These are phyloP conservation scores for Tulasnella sp. DNA, from an alignment of 768 basidiomycete genomes.

Conservation along the genomic window DNA sequence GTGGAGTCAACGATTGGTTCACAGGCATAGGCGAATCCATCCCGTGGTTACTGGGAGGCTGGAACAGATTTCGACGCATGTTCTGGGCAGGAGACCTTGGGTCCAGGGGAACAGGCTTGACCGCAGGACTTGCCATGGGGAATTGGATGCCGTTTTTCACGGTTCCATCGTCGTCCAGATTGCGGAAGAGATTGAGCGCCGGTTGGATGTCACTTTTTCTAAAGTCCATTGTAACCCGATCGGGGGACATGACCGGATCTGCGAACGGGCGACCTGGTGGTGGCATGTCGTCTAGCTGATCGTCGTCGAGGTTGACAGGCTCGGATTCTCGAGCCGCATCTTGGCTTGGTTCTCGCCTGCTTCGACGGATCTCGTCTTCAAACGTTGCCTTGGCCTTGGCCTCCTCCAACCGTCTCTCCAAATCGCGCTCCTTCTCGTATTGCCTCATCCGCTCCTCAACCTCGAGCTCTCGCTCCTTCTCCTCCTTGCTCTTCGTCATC, in stretches of 20 bases:
- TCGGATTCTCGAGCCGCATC: background rate
- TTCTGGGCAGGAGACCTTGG: slow-evolving; percentile 7
- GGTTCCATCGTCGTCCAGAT: background rate
- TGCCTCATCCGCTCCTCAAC: slow-evolving; percentile 14
- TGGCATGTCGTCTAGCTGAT: background rate
- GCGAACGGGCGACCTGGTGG: background rate
- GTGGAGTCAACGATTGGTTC: background rate
- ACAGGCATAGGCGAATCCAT: background rate
- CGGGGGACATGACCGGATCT: background rate
- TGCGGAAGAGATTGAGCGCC: background rate
- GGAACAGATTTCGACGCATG: background rate
- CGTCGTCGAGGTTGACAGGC: background rate
- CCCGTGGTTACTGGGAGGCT: background rate
- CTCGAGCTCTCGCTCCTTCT: slow-evolving; percentile 12
- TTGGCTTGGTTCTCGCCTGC: background rate
- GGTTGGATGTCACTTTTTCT: background rate
- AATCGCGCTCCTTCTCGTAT: slow-evolving; percentile 8
- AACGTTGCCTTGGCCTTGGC: slow-evolving; percentile 1
- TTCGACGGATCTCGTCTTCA: background rate
- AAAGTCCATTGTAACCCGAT: background rate
- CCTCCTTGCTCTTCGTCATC: slow-evolving; percentile 13
- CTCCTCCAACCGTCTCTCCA: slow-evolving; percentile 15
- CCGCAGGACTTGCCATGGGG: background rate
- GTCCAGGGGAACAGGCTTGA: background rate
- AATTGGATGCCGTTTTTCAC: background rate